phyloP scores from a whole-genome alignment of 2,329 filamentous ascomycete species.

The Cryphonectria parasitica region DNA sequence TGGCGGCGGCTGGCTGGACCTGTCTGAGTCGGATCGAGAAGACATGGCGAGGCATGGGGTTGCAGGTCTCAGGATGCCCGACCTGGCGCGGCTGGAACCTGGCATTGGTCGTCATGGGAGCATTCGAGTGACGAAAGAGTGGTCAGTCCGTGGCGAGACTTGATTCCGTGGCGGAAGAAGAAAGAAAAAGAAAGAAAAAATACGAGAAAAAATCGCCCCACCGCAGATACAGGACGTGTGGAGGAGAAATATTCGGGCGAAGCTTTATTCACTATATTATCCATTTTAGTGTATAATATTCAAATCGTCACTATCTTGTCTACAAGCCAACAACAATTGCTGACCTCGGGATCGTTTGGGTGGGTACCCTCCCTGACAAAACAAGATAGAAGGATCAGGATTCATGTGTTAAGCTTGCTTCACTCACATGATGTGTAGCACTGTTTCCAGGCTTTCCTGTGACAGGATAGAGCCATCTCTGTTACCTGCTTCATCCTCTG shows the following conservation, averaged over 20 bases:
- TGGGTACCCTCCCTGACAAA: neutral
- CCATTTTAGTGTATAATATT: neutral
- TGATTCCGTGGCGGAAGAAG: neutral
- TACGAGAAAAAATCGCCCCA: no score
- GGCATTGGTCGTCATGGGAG: neutral
- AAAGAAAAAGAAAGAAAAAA: no score
- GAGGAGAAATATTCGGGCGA: neutral
- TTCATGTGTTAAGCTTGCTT: neutral
- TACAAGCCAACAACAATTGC: neutral
- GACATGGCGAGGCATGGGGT: slow-evolving; percentile 10
- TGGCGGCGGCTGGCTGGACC: slow-evolving; percentile 9
- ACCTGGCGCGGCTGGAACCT: neutral
- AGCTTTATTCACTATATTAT: neutral
- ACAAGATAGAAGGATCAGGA: neutral
- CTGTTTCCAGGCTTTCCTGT: neutral
- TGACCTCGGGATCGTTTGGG: neutral
- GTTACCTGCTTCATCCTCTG: neutral
- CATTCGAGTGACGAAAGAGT: slow-evolving; percentile 12
- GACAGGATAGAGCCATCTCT: neutral
- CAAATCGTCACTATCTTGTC: neutral
- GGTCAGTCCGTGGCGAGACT: neutral
- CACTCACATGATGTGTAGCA: neutral
- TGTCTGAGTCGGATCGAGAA: slow-evolving; percentile 5
- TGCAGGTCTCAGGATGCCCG: neutral
- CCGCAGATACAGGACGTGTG: neutral